These are phyloP conservation scores for Cucurbita ficifolia DNA, from an alignment of 306 rosid species.

Conservation along the genomic window DNA sequence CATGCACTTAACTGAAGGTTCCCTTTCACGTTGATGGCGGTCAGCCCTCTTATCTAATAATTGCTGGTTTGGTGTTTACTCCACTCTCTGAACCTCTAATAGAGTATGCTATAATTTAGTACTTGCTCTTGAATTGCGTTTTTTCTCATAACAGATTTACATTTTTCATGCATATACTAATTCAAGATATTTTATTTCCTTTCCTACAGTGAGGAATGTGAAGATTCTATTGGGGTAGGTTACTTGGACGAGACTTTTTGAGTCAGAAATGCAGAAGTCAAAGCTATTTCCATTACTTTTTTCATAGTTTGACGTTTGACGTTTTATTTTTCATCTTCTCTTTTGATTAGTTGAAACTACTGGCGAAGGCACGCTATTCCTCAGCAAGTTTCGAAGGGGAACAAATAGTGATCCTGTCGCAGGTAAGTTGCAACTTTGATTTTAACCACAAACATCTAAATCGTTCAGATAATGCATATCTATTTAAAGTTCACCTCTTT, in stretches of 20 bases:
- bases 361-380: conserved; percentile 88
- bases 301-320: conserved; percentile 2
- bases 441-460: conserved; percentile 8
- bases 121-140: neutral
- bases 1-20: conserved; percentile 35
- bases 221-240: conserved; percentile 78
- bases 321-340: neutral
- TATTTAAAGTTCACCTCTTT: no score
- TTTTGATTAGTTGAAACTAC: conserved; percentile 50
- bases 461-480: neutral
- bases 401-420: conserved; percentile 84
- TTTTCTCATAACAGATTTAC: neutral
- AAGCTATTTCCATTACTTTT: neutral
- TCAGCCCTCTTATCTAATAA: conserved; percentile 85
- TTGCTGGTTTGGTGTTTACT: conserved; percentile 93
- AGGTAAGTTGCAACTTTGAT: conserved; percentile 40
- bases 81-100: conserved; percentile 93
- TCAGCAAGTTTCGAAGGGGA: conserved; percentile 77
- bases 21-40: conserved; percentile 78
- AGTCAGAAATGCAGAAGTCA: neutral
- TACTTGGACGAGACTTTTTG: conserved; percentile 5
- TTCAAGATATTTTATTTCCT: neutral
- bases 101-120: conserved; percentile 39
- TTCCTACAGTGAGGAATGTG: conserved; percentile 75
- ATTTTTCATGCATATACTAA: neutral